Conservation (phyloP, 148 eudicot genomes). For the Rhododendron henanense region DNA sequence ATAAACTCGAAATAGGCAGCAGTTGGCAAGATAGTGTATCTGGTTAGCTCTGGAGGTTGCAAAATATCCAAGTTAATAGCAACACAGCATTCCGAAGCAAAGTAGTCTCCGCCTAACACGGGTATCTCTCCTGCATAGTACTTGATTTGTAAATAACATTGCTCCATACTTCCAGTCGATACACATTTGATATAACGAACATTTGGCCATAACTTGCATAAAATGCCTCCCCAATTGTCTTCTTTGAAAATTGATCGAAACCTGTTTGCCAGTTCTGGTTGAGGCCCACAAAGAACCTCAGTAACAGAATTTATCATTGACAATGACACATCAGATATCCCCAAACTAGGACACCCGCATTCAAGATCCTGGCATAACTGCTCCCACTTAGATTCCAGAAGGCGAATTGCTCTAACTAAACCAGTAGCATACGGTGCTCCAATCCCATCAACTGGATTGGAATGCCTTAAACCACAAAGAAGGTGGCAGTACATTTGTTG, state of each 20-base stretch:
- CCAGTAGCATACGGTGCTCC: slow-evolving; percentile 27
- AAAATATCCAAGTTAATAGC: slow-evolving; percentile 34
- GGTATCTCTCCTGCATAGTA: slow-evolving; percentile 33
- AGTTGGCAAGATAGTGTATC: slow-evolving; percentile 33
- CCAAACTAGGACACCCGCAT: slow-evolving; percentile 20
- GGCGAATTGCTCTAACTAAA: slow-evolving; percentile 18
- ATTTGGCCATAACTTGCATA: slow-evolving; percentile 37
- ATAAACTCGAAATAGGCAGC: slow-evolving; percentile 45
- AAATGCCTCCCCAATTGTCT: slow-evolving; percentile 24
- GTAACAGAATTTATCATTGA: slow-evolving; percentile 22
- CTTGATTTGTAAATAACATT: slow-evolving; percentile 29
- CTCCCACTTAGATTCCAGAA: slow-evolving; percentile 24
- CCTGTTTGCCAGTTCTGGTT: neutral
- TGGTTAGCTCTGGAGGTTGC: slow-evolving; percentile 34
- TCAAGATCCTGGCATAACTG: slow-evolving; percentile 23
- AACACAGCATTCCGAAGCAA: slow-evolving; percentile 41
- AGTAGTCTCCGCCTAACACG: slow-evolving; percentile 32
- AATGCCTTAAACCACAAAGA: slow-evolving; percentile 35
- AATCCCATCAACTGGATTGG: slow-evolving; percentile 15
- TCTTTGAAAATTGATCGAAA: slow-evolving; percentile 21
- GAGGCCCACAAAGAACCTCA: slow-evolving; percentile 8
- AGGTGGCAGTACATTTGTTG: slow-evolving; percentile 48
- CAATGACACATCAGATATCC: slow-evolving; percentile 27
- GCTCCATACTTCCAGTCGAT: slow-evolving; percentile 39
- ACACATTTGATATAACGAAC: slow-evolving; percentile 29